Evolutionary conservation across 169 alveolate genomes (phyloP).

Genomic region (Cyclospora cayetanensis): DNA sequence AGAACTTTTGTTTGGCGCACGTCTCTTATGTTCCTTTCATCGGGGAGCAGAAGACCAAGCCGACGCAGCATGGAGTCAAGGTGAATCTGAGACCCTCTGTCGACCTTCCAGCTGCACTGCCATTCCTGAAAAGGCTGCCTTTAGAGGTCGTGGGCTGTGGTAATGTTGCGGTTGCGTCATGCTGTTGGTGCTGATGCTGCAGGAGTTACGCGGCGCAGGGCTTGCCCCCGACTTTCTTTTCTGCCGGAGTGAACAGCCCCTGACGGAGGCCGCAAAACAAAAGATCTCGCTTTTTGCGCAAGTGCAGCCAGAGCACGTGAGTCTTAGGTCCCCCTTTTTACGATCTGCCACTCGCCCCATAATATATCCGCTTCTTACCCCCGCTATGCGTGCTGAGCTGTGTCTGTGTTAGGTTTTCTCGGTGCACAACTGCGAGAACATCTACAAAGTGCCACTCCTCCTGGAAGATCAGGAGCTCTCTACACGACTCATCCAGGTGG

Average conservation of each 20-base stretch:
- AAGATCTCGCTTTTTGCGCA: conserved; percentile 88
- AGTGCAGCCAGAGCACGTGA: conserved; percentile 84
- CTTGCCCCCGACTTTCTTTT: conserved; percentile 75
- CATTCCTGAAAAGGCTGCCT: too few relatives aligned
- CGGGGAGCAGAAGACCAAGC: conserved; percentile 95
- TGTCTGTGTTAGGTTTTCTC: conserved; percentile 49
- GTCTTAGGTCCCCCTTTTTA: too few relatives aligned
- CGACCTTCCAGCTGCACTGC: conserved; percentile 81
- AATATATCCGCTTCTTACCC: neutral
- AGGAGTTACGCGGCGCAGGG: conserved; percentile 76
- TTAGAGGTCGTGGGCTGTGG: too few relatives aligned
- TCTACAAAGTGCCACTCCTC: conserved; percentile 80
- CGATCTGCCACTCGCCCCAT: too few relatives aligned
- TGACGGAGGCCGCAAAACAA: conserved; percentile 79
- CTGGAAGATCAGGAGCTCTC: conserved; percentile 85
- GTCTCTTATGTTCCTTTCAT: conserved; percentile 46
- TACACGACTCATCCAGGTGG: conserved; percentile 72
- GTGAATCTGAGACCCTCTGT: conserved; percentile 74
- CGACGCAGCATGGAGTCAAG: conserved; percentile 95
- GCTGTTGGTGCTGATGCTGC: conserved; percentile 43
- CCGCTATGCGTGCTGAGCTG: neutral
- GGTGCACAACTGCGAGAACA: conserved; percentile 70
- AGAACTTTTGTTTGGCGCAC: conserved; percentile 86
- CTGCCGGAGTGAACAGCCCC: conserved; percentile 87
- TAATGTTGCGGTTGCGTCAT: neutral